A percentile compares a stretch with the other conserved stretches of the same genome.
phyloP scores from a whole-genome alignment of 1,139 yeast species.

The Zygosaccharomyces sapae region DNA sequence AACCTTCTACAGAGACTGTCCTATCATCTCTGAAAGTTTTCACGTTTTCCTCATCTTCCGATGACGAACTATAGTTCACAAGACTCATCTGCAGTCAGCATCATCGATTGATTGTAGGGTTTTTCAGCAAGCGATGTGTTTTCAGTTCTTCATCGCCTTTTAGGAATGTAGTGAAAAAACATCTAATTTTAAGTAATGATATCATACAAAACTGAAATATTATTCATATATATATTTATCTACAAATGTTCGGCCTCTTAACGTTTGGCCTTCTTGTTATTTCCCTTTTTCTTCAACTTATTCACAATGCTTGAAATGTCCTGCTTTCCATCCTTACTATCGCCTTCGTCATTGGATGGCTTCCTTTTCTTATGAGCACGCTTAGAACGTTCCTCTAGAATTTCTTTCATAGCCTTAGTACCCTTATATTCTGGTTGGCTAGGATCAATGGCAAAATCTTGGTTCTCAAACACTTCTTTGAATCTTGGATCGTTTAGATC shows the following conservation, averaged over 20 bases:
- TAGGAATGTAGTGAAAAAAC: neutral
- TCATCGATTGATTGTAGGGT: neutral
- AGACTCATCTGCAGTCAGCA: constrained; percentile 2
- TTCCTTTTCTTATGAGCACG: constrained; percentile 39
- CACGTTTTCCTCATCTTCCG: neutral
- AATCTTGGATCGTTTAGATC: constrained; percentile 82
- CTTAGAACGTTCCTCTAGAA: constrained; percentile 68
- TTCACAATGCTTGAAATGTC: constrained; percentile 26
- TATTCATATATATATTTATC: constrained; percentile 1
- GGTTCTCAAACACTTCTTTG: constrained; percentile 78
- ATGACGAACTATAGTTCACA: constrained; percentile 3
- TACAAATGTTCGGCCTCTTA: neutral
- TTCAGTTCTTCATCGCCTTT: neutral
- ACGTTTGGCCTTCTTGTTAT: constrained; percentile 13
- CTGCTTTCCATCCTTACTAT: constrained; percentile 10
- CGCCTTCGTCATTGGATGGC: constrained; percentile 8
- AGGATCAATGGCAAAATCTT: constrained; percentile 89
- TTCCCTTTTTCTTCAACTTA: constrained; percentile 29
- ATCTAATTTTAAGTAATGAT: neutral
- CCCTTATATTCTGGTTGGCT: constrained; percentile 82
- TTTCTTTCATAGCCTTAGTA: constrained; percentile 80
- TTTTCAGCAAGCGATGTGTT: too few species aligned
- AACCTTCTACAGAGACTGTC: neutral
- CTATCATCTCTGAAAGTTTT: neutral
- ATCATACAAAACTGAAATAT: neutral